These are phyloP conservation scores for Aspergillus fumigatus DNA, from an alignment of 2,329 filamentous ascomycete species.

Conservation along the genomic window DNA sequence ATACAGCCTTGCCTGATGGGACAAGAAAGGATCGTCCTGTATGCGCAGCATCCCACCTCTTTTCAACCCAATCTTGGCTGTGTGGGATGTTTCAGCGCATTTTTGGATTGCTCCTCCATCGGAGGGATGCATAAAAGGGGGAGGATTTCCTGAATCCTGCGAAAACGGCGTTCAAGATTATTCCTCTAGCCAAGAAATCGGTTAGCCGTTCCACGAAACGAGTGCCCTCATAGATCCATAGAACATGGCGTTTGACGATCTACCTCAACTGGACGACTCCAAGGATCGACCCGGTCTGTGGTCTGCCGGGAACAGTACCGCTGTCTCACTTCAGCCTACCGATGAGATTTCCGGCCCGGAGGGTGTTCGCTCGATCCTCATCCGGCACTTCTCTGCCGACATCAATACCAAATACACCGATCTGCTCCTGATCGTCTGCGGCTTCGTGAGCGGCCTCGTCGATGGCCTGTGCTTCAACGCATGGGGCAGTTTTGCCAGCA, in stretches of 20 bases:
- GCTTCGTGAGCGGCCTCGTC: constrained; percentile 37
- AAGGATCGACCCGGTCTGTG: constrained; percentile 17
- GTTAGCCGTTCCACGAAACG: neutral
- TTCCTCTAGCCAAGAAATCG: no score
- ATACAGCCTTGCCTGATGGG: neutral
- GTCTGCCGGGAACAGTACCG: constrained; percentile 21
- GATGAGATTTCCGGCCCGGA: constrained; percentile 5
- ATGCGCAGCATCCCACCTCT: neutral
- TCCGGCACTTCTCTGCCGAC: constrained; percentile 17
- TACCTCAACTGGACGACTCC: constrained; percentile 2
- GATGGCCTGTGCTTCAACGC: constrained; percentile 40
- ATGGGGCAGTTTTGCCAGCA: constrained; percentile 41
- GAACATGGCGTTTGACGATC: neutral
- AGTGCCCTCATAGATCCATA: neutral
- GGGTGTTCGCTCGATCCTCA: constrained; percentile 10
- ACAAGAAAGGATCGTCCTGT: neutral
- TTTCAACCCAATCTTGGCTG: neutral
- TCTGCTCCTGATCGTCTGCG: constrained; percentile 30
- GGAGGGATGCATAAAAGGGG: neutral
- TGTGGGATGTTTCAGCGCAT: neutral
- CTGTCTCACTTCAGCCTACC: constrained; percentile 15
- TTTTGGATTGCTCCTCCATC: neutral
- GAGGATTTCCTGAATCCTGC: neutral
- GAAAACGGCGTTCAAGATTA: neutral
- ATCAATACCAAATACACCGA: constrained; percentile 25